Conservation (phyloP, 2,329 filamentous ascomycete genomes). For the Ophidiomyces ophidiicola region DNA sequence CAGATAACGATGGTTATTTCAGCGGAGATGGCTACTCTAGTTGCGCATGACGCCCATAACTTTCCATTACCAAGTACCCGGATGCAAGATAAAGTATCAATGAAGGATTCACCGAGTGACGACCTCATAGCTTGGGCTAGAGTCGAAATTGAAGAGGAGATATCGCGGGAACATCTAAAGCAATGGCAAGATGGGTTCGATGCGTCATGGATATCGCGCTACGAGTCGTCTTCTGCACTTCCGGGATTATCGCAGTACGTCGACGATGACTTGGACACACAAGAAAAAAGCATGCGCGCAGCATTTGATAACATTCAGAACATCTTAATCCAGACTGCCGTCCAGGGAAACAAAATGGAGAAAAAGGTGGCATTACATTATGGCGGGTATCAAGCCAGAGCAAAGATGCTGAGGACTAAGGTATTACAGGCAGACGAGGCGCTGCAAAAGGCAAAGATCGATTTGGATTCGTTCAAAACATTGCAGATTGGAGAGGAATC, state of each 20-base stretch:
- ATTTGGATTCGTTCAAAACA: constrained; percentile 61
- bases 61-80: constrained; percentile 59
- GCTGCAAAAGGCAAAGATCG: constrained; percentile 58
- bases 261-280: constrained; percentile 51
- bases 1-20: constrained; percentile 59
- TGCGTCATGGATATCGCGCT: constrained; percentile 41
- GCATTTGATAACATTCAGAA: constrained; percentile 68
- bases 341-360: constrained; percentile 74
- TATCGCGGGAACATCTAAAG: constrained; percentile 40
- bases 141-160: constrained; percentile 60
- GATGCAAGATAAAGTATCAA: constrained; percentile 48
- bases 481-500: constrained; percentile 69
- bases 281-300: constrained; percentile 49
- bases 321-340: constrained; percentile 59
- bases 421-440: constrained; percentile 62
- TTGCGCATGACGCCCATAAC: constrained; percentile 67
- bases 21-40: constrained; percentile 62
- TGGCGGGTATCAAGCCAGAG: constrained; percentile 79
- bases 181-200: constrained; percentile 39
- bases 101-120: constrained; percentile 57
- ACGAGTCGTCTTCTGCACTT: constrained; percentile 39
- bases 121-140: constrained; percentile 60
- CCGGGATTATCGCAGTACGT: constrained; percentile 71
- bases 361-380: constrained; percentile 83
- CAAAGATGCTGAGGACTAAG: constrained; percentile 68